phyloP scores from a whole-genome alignment of 108 stramenopile species.

The Ochromonas danica region DNA sequence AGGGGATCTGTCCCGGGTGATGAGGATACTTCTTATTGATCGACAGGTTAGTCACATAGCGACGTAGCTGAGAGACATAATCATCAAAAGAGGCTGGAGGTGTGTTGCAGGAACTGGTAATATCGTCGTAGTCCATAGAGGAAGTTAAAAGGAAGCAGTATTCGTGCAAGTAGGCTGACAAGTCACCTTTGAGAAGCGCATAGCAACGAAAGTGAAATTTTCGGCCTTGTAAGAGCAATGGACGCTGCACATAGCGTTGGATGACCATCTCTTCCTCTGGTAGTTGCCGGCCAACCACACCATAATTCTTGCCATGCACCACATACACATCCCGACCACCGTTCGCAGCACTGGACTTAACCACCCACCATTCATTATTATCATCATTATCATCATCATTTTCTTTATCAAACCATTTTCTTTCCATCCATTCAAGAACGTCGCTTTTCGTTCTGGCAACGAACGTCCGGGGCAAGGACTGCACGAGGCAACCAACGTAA shows the following conservation, averaged over 20 bases:
- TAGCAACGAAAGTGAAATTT: slow-evolving; percentile 56
- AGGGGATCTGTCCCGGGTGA: slow-evolving; percentile 48
- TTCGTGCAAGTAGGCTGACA: slow-evolving; percentile 45
- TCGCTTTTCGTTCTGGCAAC: background rate
- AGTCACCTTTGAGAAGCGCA: slow-evolving; percentile 41
- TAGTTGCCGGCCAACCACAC: slow-evolving; percentile 12
- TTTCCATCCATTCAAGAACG: background rate
- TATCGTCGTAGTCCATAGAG: slow-evolving; percentile 42
- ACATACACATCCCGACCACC: slow-evolving; percentile 53
- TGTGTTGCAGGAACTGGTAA: no score
- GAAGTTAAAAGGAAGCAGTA: slow-evolving; percentile 48
- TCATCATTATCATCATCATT: background rate
- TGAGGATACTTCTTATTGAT: slow-evolving; percentile 40
- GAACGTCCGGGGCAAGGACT: background rate
- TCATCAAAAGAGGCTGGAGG: no score
- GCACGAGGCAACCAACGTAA: background rate
- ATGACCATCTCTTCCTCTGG: no score
- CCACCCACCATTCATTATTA: slow-evolving; percentile 50
- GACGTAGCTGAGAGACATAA: slow-evolving; percentile 33
- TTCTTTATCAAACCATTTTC: slow-evolving; percentile 25
- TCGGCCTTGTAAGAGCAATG: slow-evolving; percentile 45
- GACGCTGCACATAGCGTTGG: slow-evolving; percentile 45
- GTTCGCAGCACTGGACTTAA: slow-evolving; percentile 50
- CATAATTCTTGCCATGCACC: slow-evolving; percentile 45
- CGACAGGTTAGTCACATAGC: slow-evolving; percentile 53